Conservation (phyloP, 1,284 basidiomycete species). For the Chiua sp. region DNA sequence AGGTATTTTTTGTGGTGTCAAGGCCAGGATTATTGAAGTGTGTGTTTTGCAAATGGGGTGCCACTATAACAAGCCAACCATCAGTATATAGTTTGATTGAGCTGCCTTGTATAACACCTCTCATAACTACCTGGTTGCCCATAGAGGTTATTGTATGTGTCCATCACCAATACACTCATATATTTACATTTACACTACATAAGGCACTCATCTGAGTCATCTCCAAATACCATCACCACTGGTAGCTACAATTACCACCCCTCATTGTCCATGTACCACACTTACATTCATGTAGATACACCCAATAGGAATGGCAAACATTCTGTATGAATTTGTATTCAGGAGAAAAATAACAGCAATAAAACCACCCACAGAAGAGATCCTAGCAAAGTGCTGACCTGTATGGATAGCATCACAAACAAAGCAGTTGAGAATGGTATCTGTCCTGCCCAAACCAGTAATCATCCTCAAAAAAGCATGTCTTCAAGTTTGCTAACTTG, state of each 20-base stretch:
- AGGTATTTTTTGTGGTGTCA: slow-evolving; percentile 42
- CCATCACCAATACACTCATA: slow-evolving; percentile 45
- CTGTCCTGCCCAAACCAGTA: too few relatives aligned
- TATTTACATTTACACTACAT: neutral
- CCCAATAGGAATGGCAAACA: slow-evolving; percentile 91
- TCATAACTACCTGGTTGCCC: slow-evolving; percentile 44
- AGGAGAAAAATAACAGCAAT: slow-evolving; percentile 28
- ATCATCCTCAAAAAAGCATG: too few relatives aligned
- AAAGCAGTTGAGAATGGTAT: too few relatives aligned
- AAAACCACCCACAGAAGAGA: too few relatives aligned
- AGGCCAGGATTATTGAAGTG: slow-evolving; percentile 43
- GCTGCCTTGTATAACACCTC: slow-evolving; percentile 26
- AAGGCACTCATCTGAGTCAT: slow-evolving; percentile 61
- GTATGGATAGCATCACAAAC: too few relatives aligned
- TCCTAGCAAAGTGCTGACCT: too few relatives aligned
- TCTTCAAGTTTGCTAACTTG: too few relatives aligned
- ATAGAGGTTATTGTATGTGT: slow-evolving; percentile 44
- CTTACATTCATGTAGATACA: too few relatives aligned
- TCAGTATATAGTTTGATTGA: slow-evolving; percentile 26
- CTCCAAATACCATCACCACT: slow-evolving; percentile 32
- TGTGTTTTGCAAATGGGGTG: too few relatives aligned
- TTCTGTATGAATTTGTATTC: slow-evolving; percentile 39
- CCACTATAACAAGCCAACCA: slow-evolving; percentile 45
- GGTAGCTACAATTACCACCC: slow-evolving; percentile 35
- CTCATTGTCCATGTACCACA: slow-evolving; percentile 46